Base-by-base conservation (phyloP, 83 land plant genomes). In the Thuja plicata region DNA sequence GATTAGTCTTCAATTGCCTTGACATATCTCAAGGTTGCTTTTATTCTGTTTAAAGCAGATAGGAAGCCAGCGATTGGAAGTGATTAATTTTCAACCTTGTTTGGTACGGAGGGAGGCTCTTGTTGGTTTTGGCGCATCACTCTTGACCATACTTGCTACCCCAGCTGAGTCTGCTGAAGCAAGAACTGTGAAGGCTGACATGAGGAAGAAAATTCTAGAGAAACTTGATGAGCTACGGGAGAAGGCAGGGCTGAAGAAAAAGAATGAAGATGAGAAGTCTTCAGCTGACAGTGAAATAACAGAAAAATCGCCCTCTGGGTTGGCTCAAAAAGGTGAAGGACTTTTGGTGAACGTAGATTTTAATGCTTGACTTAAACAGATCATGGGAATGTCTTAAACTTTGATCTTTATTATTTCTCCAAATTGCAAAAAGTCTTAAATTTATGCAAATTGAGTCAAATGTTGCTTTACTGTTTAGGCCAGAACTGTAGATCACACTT, bases 51-150 rank as follows among this genome's bases (percentile, higher is more conserved):
- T 81, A 21, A 81, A 43, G 30, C 48, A 81, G 37, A 50, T 45
- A 82, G n/a, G 32, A 84, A 84, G 38, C 57, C 16, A 84, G 54
- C 37, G 30, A 84, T 30, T 48, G 19, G 37, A n/a, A 84, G 24
- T 48, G 55, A 55, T 12, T 27, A 30, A 12, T 48, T 46, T 84
- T 34, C 86, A 84, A 48, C 86, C 86, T 84, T 84, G 57, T 30
- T 34, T n/a, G 37, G 17, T 50, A 57, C 57, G 57, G 86, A 84
- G 86, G 86, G 86, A 84, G 86, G 86, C 35, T n/a, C 86, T 84
- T 50, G 21, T 84, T 12, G 57, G 86, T 16, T 11, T 84, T 84
- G 86, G 86, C 8, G 5, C 55, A 48, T 84, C 37, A 48, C 30
- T 84, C 55, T 84, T 84, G 37, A 84, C 86, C 55, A 84, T 84